Base-by-base conservation (phyloP, 305 asterid genomes). In the Nicotiana rustica region DNA sequence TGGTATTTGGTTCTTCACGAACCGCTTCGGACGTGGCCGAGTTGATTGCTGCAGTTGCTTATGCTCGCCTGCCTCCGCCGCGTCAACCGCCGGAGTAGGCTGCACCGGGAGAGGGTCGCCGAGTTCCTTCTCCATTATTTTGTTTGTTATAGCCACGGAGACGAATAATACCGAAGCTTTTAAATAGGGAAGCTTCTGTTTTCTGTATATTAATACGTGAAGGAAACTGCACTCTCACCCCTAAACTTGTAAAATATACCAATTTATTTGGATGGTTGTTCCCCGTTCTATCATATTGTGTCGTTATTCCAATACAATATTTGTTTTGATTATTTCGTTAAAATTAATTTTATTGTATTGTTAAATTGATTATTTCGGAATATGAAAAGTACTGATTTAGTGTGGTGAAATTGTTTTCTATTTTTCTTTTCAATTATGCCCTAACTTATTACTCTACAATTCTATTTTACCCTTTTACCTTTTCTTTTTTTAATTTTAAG, bases 1-100 rank as follows among this genome's bases (percentile, higher is more conserved):
- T 0, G 99, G 99, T 65, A 96, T 92, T 89, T 94, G 98, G 88
- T 85, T 93, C 86, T 84, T 95, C 60, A 95, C 86, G 83, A 94
- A 95, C 4, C 95, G 93, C 89, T 91, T 93, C 25, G 95, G 94
- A n/a, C 77, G 85, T 18, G 70, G 38, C 6, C 82, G 86, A n/a
- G 56, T n/a, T 56, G 83, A 25, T 17, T 73, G 71, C 70, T 47
- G 66, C 33, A 57, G 70, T 62, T 62, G 6, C 12, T 69, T 9
- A 4, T 0, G 47, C 38, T 81, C 47, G 14, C 41, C 79, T 8
- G 13, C 2, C 19, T 12, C 81, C 9, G 57, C 62, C 18, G 80
- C 31, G 79, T 0, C 18, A 10, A 18, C 62, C 36, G 83, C n/a
- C 36, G 66, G 17, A 18, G 79, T 29, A 6, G 61, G 82, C 79